phyloP scores from a whole-genome alignment of 2,329 filamentous ascomycete species.

The Aspergillus bombycis region DNA sequence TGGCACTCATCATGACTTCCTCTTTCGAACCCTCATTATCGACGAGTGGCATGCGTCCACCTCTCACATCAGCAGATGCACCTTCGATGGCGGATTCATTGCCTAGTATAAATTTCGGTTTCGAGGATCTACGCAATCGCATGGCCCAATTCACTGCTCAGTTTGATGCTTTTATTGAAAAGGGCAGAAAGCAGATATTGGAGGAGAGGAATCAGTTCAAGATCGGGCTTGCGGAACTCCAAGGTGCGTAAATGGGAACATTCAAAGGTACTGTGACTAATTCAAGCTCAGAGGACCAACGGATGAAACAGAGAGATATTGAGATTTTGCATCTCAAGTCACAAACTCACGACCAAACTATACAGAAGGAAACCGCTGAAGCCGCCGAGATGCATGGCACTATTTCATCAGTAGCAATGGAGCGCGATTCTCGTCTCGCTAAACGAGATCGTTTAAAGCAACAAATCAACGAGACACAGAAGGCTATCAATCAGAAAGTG shows the following conservation, averaged over 20 bases:
- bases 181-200: conserved; percentile 82
- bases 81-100: conserved; percentile 69
- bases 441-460: conserved; percentile 59
- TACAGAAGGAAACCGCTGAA: conserved; percentile 64
- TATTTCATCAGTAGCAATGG: conserved; percentile 59
- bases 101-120: conserved; percentile 91
- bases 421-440: conserved; percentile 58
- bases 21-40: conserved; percentile 63
- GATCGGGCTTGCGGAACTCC: conserved; percentile 83
- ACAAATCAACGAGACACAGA: conserved; percentile 57
- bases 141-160: conserved; percentile 90
- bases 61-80: conserved; percentile 54
- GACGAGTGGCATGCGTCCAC: conserved; percentile 56
- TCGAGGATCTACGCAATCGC: conserved; percentile 90
- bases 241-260: conserved; percentile 62
- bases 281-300: conserved; percentile 73
- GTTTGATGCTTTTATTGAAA: conserved; percentile 94
- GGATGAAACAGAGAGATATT: conserved; percentile 85
- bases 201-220: conserved; percentile 95
- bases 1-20: conserved; percentile 33
- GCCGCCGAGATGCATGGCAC: conserved; percentile 64
- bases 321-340: conserved; percentile 69
- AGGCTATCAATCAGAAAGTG: conserved; percentile 48
- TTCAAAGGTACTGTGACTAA: conserved; percentile 12
- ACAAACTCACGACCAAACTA: conserved; percentile 57